A percentile compares a stretch with the other conserved stretches of the same genome.
Conservation (phyloP, 2,329 filamentous ascomycete species). For the Cercospora citrullina region DNA sequence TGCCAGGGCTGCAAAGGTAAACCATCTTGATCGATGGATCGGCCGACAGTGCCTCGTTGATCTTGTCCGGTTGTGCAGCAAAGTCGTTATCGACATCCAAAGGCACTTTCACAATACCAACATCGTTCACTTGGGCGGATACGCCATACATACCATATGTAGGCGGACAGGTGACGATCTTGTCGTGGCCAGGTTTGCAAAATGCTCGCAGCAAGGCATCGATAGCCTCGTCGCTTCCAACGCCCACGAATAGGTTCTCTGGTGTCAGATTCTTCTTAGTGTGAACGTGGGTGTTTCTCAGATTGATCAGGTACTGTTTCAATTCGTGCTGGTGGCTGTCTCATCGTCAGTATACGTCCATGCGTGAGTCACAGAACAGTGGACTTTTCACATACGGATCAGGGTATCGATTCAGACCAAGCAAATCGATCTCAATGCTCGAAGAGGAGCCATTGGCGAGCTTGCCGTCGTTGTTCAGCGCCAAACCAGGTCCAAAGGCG, state of each 20-base stretch:
- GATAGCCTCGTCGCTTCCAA: slow-evolving; percentile 95
- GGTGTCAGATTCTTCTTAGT: slow-evolving; percentile 71
- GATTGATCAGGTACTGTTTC: slow-evolving; percentile 80
- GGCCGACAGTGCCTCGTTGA: slow-evolving; percentile 64
- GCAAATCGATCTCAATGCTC: slow-evolving; percentile 68
- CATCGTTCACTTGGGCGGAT: slow-evolving; percentile 90
- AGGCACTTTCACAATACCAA: slow-evolving; percentile 82
- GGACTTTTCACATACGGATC: slow-evolving; percentile 61
- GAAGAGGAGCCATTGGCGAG: slow-evolving; percentile 48
- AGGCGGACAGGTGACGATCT: slow-evolving; percentile 90
- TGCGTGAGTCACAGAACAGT: slow-evolving; percentile 10
- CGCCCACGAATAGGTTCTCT: slow-evolving; percentile 88
- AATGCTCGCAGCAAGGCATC: slow-evolving; percentile 92
- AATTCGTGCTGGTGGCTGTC: slow-evolving; percentile 75
- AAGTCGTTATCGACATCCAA: slow-evolving; percentile 72
- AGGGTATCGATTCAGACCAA: slow-evolving; percentile 88
- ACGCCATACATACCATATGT: slow-evolving; percentile 99
- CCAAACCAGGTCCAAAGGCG: slow-evolving; percentile 81
- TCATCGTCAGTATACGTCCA: slow-evolving; percentile 17
- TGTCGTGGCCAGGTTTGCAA: slow-evolving; percentile 81
- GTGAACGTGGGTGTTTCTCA: slow-evolving; percentile 84
- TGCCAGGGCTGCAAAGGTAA: slow-evolving; percentile 93
- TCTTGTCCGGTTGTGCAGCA: slow-evolving; percentile 67
- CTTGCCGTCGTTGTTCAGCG: slow-evolving; percentile 51
- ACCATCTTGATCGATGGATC: slow-evolving; percentile 75